Evolutionary conservation across 169 alveolate genomes (phyloP).

Genomic region (Plasmodium gaboni): DNA sequence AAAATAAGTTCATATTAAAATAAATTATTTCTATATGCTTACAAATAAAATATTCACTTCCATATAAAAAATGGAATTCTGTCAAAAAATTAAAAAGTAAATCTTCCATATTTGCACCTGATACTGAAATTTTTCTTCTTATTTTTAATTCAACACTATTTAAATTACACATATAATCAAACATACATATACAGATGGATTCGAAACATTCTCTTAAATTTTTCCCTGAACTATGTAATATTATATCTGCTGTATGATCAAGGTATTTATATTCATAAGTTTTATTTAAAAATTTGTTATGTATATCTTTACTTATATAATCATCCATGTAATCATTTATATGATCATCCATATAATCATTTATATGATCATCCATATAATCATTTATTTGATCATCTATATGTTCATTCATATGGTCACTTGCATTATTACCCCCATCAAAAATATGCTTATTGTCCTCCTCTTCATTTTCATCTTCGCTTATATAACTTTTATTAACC

Average conservation of each 20-base stretch:
- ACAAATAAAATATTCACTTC: constrained; percentile 81
- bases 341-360: neutral
- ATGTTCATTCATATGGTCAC: no score
- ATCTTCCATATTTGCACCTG: constrained; percentile 46
- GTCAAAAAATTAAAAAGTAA: constrained; percentile 76
- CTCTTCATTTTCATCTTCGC: constrained; percentile 16
- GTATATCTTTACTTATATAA: neutral
- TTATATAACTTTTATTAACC: constrained; percentile 3
- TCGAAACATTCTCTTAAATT: constrained; percentile 76
- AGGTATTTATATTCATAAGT: constrained; percentile 76
- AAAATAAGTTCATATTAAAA: constrained; percentile 24
- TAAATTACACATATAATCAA: constrained; percentile 80
- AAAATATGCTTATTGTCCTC: no score
- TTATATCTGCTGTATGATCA: constrained; percentile 86
- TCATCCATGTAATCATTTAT: neutral
- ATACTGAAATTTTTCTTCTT: constrained; percentile 22
- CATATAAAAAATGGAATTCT: constrained; percentile 81
- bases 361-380: no score
- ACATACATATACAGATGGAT: constrained; percentile 78
- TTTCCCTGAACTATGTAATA: constrained; percentile 79
- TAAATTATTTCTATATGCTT: constrained; percentile 49
- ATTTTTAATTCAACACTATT: constrained; percentile 55
- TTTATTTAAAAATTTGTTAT: constrained; percentile 10
- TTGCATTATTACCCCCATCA: no score
- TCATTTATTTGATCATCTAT: no score